Evolutionary conservation across 2,329 filamentous ascomycete species (phyloP).

Genomic region (Mariannaea sp.): DNA sequence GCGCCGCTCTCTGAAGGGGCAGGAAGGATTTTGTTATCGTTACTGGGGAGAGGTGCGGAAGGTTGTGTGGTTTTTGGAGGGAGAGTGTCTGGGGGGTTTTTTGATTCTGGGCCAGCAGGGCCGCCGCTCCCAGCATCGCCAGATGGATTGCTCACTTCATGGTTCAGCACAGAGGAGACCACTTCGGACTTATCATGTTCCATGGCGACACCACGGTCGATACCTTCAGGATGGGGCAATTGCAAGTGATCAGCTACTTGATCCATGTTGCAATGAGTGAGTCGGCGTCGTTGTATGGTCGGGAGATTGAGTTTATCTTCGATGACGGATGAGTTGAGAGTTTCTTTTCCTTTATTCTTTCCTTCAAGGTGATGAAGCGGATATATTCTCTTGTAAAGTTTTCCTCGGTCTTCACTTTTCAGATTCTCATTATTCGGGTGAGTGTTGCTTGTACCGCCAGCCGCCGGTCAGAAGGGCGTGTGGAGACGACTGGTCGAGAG

Average conservation of each 20-base stretch:
- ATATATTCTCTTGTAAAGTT: no score
- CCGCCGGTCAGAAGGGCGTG: not conserved
- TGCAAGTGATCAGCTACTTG: not conserved
- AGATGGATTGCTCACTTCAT: not conserved
- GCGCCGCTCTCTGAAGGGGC: no score
- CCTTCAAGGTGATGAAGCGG: not conserved
- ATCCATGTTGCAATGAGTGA: not conserved
- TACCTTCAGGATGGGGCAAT: not conserved
- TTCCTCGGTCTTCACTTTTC: no score
- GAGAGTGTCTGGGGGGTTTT: no score
- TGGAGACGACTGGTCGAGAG: not conserved
- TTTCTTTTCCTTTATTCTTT: no score
- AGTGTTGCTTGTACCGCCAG: not conserved
- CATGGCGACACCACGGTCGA: not conserved
- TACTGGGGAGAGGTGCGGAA: no score
- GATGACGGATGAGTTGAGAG: no score
- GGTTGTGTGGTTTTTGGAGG: no score
- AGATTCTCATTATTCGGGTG: not conserved
- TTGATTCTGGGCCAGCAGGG: no score
- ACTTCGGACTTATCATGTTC: not conserved
- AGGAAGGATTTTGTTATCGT: no score
- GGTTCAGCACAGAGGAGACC: not conserved
- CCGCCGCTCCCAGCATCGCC: no score
- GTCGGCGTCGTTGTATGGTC: not conserved
- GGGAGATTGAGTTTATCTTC: not conserved